phyloP scores from a whole-genome alignment of 208 protist genomes.

The Trypanosoma brucei region DNA sequence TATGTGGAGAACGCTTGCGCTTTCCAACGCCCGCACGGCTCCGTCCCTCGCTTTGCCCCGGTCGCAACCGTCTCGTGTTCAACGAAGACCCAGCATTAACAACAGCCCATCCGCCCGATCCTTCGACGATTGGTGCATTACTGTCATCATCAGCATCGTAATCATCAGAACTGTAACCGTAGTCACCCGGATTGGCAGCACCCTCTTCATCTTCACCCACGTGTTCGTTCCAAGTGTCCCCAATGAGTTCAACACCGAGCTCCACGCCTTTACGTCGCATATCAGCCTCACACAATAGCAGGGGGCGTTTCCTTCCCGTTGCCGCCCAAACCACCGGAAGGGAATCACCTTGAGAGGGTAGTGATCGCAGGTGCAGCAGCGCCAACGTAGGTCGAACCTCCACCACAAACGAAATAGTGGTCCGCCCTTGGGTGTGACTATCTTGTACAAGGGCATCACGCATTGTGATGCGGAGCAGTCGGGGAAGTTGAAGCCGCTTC shows the following conservation, averaged over 20 bases:
- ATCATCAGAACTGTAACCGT: too few species aligned
- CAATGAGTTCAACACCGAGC: constrained; percentile 81
- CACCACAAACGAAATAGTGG: constrained; percentile 40
- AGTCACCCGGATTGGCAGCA: not conserved
- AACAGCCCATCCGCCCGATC: too few species aligned
- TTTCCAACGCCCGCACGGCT: not conserved
- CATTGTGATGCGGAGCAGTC: constrained; percentile 65
- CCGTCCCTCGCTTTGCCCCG: not conserved
- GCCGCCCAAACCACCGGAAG: not conserved
- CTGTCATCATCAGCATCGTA: not conserved
- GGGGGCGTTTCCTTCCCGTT: constrained; percentile 26
- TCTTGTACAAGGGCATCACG: constrained; percentile 45
- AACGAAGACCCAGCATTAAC: too few species aligned
- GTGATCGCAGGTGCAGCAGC: constrained; percentile 60
- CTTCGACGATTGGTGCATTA: not conserved
- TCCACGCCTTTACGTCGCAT: constrained; percentile 62
- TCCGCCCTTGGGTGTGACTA: constrained; percentile 37
- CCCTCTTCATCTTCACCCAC: constrained; percentile 25
- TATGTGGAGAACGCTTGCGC: constrained; percentile 28
- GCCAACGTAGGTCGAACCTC: constrained; percentile 74
- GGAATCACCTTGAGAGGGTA: constrained; percentile 16
- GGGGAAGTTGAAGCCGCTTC: constrained; percentile 50
- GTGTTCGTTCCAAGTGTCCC: constrained; percentile 57
- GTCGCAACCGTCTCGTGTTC: too few species aligned
- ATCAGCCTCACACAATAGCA: constrained; percentile 69